These are phyloP conservation scores for Salix koriyanagi DNA, from an alignment of 345 rosid species.

Conservation along the genomic window DNA sequence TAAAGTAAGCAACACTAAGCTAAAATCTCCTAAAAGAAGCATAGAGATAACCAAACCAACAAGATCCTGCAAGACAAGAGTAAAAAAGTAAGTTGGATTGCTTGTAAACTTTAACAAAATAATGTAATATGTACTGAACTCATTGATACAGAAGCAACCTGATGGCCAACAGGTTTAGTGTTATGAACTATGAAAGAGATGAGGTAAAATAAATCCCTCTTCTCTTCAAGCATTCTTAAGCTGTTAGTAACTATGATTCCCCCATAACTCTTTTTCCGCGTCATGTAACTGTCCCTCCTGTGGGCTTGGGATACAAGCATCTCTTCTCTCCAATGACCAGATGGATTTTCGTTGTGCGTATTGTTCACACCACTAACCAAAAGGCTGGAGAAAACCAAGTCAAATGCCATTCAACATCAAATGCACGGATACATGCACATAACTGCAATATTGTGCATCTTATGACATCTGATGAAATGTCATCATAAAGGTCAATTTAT, in stretches of 20 bases:
- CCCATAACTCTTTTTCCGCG: constrained; percentile 54
- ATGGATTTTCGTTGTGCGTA: constrained; percentile 32
- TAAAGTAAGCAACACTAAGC: constrained; percentile 93
- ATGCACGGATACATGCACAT: neutral
- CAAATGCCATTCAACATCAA: constrained; percentile 5
- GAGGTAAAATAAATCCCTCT: constrained; percentile 75
- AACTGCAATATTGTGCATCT: neutral
- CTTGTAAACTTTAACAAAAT: neutral
- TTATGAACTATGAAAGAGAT: constrained; percentile 90
- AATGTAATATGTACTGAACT: neutral
- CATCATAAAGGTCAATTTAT: neutral
- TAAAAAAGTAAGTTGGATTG: neutral
- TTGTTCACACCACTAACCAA: constrained; percentile 38
- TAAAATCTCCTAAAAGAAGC: constrained; percentile 97
- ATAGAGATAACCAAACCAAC: constrained; percentile 97
- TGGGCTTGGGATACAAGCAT: constrained; percentile 39
- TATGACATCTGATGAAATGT: neutral
- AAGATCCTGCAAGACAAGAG: constrained; percentile 64
- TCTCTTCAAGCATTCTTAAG: constrained; percentile 73
- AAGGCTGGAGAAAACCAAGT: constrained; percentile 24
- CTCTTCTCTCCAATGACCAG: constrained; percentile 41
- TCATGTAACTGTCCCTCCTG: constrained; percentile 38
- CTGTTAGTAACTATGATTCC: constrained; percentile 66
- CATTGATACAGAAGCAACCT: constrained; percentile 38
- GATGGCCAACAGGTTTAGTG: constrained; percentile 98